Base-by-base conservation (phyloP, 768 basidiomycete genomes). In the Daedaleopsis nitida region DNA sequence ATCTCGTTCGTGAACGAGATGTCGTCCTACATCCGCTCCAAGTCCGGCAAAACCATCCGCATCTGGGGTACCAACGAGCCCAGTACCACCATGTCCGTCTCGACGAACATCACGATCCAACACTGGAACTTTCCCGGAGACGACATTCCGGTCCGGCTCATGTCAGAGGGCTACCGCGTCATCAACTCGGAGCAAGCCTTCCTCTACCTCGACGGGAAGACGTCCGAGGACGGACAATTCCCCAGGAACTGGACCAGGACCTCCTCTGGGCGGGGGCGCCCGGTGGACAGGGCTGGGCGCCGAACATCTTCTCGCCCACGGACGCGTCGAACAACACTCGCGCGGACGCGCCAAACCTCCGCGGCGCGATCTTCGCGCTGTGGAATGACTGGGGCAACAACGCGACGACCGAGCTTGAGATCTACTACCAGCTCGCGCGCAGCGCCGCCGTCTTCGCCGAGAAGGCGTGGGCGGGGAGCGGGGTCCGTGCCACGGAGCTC, bases 381-480 rank as follows among this genome's bases (percentile, higher is more conserved):
- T 69, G 68, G 68, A 78, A 76, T 48, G 79, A 80, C 66, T 80
- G 78, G 77, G 80, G 80, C 1, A 75, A 79, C 52, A 80, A 78
- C 38, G 77, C 79, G 37, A 79, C 77, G 34, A 80, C 78, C 6
- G 74, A 74, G 9, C 68, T 79, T 12, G 80, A 81, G 69, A 73
- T 74, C 2, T 80, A 79, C 61, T 78, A 78, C 64, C 77, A 80
- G 54, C 69, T 81, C 9, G 70, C 78, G 8, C 74, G 71, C 43
- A 78, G 77, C 34, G 58, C 79, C 23, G 77, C 78, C 7, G 70
- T 78, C 6, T 74, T 80, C 54, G 75, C 68, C 1, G 80, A 80
- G 66, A 80, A 80, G 63, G 68, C 76, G 9, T 80, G 80, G 80
- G 69, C 78, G 10, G 78, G 79, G 14, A 76, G 76, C 24, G 77